A percentile compares a stretch with the other conserved stretches of the same genome.
Evolutionary conservation across 1,284 basidiomycete species (phyloP).

Genomic region (Flammula alnicola): DNA sequence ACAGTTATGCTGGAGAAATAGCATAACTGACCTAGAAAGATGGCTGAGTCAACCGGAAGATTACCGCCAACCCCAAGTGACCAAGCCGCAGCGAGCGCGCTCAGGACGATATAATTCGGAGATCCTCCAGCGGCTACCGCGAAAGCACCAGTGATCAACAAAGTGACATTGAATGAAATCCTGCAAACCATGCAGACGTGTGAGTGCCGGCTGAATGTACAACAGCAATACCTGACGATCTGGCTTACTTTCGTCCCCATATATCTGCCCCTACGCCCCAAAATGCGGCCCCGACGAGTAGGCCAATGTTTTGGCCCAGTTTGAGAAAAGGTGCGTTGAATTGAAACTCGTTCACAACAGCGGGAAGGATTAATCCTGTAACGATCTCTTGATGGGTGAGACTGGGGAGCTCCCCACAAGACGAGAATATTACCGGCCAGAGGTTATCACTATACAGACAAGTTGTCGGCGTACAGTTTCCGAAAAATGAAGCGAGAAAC

Average conservation of each 20-base stretch:
- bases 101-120: slow-evolving; percentile 56
- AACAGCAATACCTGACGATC: too few relatives aligned
- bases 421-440: slow-evolving; percentile 31
- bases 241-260: slow-evolving; percentile 65
- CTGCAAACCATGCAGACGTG: slow-evolving; percentile 36
- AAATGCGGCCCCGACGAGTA: slow-evolving; percentile 67
- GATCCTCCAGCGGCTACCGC: slow-evolving; percentile 64
- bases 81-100: slow-evolving; percentile 58
- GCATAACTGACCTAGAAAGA: slow-evolving; percentile 71
- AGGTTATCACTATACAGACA: slow-evolving; percentile 36
- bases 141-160: slow-evolving; percentile 74
- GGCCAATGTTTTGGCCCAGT: slow-evolving; percentile 62
- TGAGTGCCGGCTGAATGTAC: background rate
- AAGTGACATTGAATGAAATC: slow-evolving; percentile 77
- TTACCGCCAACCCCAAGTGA: slow-evolving; percentile 71
- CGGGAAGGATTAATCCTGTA: slow-evolving; percentile 59
- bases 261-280: slow-evolving; percentile 65
- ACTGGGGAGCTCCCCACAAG: too few relatives aligned
- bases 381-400: slow-evolving; percentile 43
- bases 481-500: too few relatives aligned
- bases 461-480: slow-evolving; percentile 18
- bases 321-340: slow-evolving; percentile 60
- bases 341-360: slow-evolving; percentile 60
- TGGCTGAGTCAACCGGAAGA: slow-evolving; percentile 78
- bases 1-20: too few relatives aligned